Evolutionary conservation across 1,139 yeast genomes (phyloP).

Genomic region (Scheffersomyces titani): DNA sequence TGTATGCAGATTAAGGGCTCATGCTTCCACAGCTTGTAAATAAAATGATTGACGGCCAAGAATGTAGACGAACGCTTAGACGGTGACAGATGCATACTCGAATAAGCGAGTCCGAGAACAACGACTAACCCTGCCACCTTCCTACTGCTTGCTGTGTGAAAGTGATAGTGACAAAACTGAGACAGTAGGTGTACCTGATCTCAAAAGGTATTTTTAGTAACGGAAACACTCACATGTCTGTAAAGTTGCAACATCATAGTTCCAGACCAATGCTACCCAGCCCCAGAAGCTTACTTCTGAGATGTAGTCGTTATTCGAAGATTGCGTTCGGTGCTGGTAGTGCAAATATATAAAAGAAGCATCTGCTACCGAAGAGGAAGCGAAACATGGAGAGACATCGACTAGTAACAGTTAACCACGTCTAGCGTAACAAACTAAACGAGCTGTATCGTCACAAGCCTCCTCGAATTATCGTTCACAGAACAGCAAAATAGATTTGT

Average conservation of each 20-base stretch:
- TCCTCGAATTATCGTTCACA: not conserved
- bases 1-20: not conserved
- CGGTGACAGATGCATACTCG: not conserved
- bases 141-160: not conserved
- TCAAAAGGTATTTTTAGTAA: not conserved
- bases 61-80: not conserved
- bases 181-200: not conserved
- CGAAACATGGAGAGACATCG: not conserved
- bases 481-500: not conserved
- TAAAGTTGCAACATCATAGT: not conserved
- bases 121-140: not conserved
- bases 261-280: not conserved
- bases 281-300: not conserved
- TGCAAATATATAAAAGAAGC: not conserved
- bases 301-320: not conserved
- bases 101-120: not conserved
- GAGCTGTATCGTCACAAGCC: too few species aligned
- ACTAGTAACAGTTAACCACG: not conserved
- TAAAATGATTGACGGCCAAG: not conserved
- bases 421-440: not conserved
- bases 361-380: not conserved
- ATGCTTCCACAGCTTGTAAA: not conserved
- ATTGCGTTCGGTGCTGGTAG: not conserved
- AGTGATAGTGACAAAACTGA: not conserved
- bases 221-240: not conserved